Conservation (phyloP, 2,329 filamentous ascomycete species). For the Ophiocordyceps camponoti-leonardi region DNA sequence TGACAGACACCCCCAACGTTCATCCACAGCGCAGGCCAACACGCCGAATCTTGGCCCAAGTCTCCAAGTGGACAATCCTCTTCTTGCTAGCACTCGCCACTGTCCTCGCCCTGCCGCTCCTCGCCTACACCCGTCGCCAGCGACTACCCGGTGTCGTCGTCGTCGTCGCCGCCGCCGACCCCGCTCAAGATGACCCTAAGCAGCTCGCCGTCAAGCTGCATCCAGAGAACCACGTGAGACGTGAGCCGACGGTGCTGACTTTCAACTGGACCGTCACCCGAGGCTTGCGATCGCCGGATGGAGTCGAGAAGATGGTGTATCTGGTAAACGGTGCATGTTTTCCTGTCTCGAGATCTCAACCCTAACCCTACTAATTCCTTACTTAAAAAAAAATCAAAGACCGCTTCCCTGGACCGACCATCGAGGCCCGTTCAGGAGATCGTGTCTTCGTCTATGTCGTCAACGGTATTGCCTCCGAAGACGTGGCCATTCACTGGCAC, state of each 20-base stretch:
- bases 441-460: slow-evolving; percentile 48
- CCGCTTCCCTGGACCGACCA: slow-evolving; percentile 48
- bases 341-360: too few species aligned
- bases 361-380: too few species aligned
- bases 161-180: too few species aligned
- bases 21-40: background rate
- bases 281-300: slow-evolving; percentile 6
- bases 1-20: background rate
- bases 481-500: slow-evolving; percentile 54
- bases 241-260: slow-evolving; percentile 4
- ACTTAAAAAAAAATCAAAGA: too few species aligned
- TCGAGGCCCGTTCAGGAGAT: slow-evolving; percentile 56
- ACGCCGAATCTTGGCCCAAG: background rate
- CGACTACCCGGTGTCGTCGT: background rate
- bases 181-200: background rate
- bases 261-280: slow-evolving; percentile 8
- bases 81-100: background rate
- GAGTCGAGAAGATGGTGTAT: slow-evolving; percentile 10
- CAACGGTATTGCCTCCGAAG: slow-evolving; percentile 44
- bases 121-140: slow-evolving; percentile 1
- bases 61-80: slow-evolving; percentile 1
- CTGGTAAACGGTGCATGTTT: slow-evolving; percentile 9
- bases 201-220: slow-evolving; percentile 6
- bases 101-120: slow-evolving; percentile 1
- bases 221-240: slow-evolving; percentile 3